These are phyloP conservation scores for Talaromyces proteolyticus DNA, from an alignment of 495 filamentous ascomycete species.

Conservation along the genomic window DNA sequence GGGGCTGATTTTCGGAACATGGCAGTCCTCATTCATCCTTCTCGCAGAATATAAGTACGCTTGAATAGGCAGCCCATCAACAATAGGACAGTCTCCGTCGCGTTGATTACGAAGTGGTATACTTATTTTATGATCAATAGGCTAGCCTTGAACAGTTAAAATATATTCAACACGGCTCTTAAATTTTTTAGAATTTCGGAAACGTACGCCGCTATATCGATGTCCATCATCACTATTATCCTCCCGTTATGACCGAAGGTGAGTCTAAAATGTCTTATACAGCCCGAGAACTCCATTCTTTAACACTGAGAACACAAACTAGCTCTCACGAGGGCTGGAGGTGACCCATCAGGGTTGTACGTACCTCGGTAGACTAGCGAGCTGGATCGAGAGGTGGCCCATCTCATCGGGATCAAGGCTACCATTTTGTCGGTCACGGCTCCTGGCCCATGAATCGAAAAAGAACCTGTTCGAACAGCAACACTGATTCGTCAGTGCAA, in stretches of 20 bases:
- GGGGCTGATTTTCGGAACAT: no score
- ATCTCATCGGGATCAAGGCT: slow-evolving; percentile 23
- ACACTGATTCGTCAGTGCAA: slow-evolving; percentile 35
- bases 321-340: slow-evolving; percentile 26
- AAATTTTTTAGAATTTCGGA: no score
- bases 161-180: no score
- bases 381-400: slow-evolving; percentile 25
- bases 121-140: no score
- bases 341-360: slow-evolving; percentile 31
- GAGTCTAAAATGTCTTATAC: no score
- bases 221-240: slow-evolving; percentile 38
- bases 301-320: neutral
- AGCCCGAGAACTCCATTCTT: neutral
- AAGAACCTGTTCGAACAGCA: neutral
- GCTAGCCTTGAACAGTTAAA: no score
- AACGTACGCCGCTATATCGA: no score
- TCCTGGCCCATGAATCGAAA: slow-evolving; percentile 23
- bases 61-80: no score
- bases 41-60: no score
- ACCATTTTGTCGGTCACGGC: slow-evolving; percentile 42
- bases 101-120: no score
- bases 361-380: slow-evolving; percentile 24
- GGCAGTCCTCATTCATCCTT: no score
- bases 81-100: no score
- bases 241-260: slow-evolving; percentile 32